Evolutionary conservation across 2,329 filamentous ascomycete genomes (phyloP).

Genomic region (Pseudocercospora crystallina): DNA sequence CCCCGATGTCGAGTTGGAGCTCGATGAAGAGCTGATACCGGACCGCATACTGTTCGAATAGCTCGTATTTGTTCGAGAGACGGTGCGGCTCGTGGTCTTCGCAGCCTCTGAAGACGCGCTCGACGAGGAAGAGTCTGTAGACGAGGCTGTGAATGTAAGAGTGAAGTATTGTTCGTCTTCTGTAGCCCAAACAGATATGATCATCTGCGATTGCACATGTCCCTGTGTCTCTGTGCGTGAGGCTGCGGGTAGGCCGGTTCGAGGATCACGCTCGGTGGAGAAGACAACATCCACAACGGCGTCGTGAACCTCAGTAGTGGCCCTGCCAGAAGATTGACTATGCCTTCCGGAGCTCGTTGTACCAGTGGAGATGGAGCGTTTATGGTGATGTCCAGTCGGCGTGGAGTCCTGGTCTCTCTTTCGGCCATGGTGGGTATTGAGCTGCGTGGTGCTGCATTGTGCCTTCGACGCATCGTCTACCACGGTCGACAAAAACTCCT

Average conservation of each 20-base stretch:
- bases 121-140: constrained; percentile 14
- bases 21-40: constrained; percentile 35
- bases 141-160: constrained; percentile 68
- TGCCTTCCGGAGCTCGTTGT: constrained; percentile 9
- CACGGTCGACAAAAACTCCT: constrained; percentile 48
- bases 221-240: constrained; percentile 22
- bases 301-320: constrained; percentile 53
- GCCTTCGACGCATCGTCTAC: constrained; percentile 40
- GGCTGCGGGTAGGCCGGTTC: constrained; percentile 41
- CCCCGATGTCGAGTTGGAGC: neutral
- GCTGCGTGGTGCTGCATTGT: constrained; percentile 27
- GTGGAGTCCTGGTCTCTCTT: constrained; percentile 22
- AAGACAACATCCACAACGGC: constrained; percentile 69
- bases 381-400: constrained; percentile 18
- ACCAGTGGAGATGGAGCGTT: constrained; percentile 22
- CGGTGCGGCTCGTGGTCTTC: constrained; percentile 40
- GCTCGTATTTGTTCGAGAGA: constrained; percentile 42
- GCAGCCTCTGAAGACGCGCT: constrained; percentile 16
- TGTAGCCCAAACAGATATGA: constrained; percentile 72
- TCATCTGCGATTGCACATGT: constrained; percentile 68
- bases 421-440: constrained; percentile 29
- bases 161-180: constrained; percentile 69
- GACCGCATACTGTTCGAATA: constrained; percentile 38
- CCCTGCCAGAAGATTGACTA: constrained; percentile 22
- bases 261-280: constrained; percentile 47